Evolutionary conservation across 2,329 filamentous ascomycete species (phyloP).

Genomic region (Colletotrichum coccodes): DNA sequence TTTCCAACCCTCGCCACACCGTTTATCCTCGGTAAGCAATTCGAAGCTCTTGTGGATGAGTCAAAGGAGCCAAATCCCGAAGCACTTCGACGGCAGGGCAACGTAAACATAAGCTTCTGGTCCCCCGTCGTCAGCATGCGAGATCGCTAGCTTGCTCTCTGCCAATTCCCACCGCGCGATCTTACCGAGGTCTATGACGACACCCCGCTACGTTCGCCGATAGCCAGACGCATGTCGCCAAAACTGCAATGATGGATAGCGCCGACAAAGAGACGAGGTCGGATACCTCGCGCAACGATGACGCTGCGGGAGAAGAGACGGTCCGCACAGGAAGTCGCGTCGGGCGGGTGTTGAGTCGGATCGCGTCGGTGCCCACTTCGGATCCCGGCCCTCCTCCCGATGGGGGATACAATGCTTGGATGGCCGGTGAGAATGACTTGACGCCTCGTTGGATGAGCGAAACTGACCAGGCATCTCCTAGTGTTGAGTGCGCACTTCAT

Average conservation of each 20-base stretch:
- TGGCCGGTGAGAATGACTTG: slow-evolving; percentile 18
- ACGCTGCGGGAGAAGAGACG: background rate
- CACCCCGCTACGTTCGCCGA: background rate
- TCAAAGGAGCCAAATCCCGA: background rate
- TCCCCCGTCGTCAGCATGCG: background rate
- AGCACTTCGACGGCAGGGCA: background rate
- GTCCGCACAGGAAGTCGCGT: slow-evolving; percentile 9
- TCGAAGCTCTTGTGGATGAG: background rate
- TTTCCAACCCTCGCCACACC: background rate
- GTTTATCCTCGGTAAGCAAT: background rate
- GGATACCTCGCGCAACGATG: slow-evolving; percentile 19
- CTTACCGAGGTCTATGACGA: background rate
- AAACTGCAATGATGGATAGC: background rate
- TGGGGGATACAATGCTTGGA: slow-evolving; percentile 25
- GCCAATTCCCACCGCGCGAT: background rate
- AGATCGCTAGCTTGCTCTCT: background rate
- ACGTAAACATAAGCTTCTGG: background rate
- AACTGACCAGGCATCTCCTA: background rate
- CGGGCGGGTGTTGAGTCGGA: slow-evolving; percentile 24
- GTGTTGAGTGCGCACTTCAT: slow-evolving; percentile 24
- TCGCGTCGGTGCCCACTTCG: slow-evolving; percentile 13
- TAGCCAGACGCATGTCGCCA: background rate
- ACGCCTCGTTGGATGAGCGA: background rate
- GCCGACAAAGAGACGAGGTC: slow-evolving; percentile 26
- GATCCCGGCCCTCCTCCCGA: slow-evolving; percentile 26